Evolutionary conservation across 768 basidiomycete genomes (phyloP).

Genomic region (Mycena capillaripes): DNA sequence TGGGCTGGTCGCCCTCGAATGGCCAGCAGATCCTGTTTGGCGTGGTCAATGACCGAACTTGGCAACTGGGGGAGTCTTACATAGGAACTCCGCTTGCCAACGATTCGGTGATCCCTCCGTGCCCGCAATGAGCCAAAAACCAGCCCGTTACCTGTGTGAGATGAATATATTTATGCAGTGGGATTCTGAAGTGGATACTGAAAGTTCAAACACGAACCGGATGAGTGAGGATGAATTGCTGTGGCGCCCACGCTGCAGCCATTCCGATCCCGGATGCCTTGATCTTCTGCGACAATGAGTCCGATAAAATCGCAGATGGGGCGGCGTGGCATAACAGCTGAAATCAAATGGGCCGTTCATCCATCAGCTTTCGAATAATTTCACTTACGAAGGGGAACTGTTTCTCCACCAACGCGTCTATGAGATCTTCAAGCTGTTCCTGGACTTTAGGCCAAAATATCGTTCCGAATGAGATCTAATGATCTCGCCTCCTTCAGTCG

Average conservation of each 20-base stretch:
- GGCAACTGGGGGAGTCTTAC: not conserved
- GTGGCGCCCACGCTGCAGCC: not conserved
- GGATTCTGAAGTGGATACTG: not conserved
- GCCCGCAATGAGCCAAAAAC: conserved; percentile 26
- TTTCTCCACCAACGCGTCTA: not conserved
- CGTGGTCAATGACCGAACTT: not conserved
- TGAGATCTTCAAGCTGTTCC: not conserved
- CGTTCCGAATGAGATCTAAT: conserved; percentile 18
- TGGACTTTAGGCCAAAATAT: conserved; percentile 6
- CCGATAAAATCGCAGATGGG: not conserved
- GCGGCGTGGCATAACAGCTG: conserved; percentile 7
- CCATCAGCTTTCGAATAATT: too few relatives aligned
- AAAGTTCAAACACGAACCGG: not conserved
- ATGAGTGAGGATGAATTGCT: conserved; percentile 20
- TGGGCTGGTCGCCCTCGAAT: conserved; percentile 20
- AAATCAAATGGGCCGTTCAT: not conserved
- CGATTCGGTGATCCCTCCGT: conserved; percentile 18
- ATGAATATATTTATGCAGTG: not conserved
- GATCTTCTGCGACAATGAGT: not conserved
- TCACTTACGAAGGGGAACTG: conserved; percentile 1
- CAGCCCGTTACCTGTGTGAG: conserved; percentile 17
- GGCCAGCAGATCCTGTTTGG: conserved; percentile 28
- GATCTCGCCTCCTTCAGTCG: not conserved
- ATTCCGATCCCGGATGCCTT: not conserved
- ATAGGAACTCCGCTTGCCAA: conserved; percentile 17